Base-by-base conservation (phyloP, 169 alveolate genomes). In the Plasmodium adleri region DNA sequence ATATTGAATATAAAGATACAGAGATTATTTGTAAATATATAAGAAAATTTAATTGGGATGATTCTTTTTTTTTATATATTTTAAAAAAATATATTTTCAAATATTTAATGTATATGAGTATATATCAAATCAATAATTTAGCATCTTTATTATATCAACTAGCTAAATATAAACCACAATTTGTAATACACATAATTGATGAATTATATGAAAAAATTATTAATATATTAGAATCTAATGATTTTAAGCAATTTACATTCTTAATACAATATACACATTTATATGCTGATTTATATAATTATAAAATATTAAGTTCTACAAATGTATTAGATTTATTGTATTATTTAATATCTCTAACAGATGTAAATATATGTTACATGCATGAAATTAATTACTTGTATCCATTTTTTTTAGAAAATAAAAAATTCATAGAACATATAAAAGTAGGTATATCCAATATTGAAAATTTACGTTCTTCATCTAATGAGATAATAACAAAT, bases 161-260 rank as follows among this genome's bases (percentile, higher is more conserved):
- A 45, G 90, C 90, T 9, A 62, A 24, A 49, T 72, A 80, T 62
- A 80, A 71, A 17, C 90, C 90, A 4, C n/a, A 13, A 13, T 80
- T 80, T 59, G 90, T 80, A 7, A 80, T 72, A n/a, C 90, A 80
- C 7, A 39, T 80, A 28, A 80, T 80, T 9, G 90, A 80, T 80
- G 85, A 80, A 13, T 32, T 80, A 12, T 67, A 80, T 80, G 90
- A 80, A 54, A 47, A 72, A 32, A 80, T 80, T 71, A 49, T 80
- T 15, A 28, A n/a, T 8, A 70, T 17, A 6, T 20, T 80, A 60
- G 76, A 80, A 47, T 45, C 60, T 0, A 68, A 80, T 71, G 90
- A 80, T 66, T 80, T 56, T 54, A 15, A 67, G 17, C 67, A 52
- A 9, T 80, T 28, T 17, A 15, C 68, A 8, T 22, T 54, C 9